Conservation (phyloP, 1,139 yeast species). For the Candida frijolesensis region DNA sequence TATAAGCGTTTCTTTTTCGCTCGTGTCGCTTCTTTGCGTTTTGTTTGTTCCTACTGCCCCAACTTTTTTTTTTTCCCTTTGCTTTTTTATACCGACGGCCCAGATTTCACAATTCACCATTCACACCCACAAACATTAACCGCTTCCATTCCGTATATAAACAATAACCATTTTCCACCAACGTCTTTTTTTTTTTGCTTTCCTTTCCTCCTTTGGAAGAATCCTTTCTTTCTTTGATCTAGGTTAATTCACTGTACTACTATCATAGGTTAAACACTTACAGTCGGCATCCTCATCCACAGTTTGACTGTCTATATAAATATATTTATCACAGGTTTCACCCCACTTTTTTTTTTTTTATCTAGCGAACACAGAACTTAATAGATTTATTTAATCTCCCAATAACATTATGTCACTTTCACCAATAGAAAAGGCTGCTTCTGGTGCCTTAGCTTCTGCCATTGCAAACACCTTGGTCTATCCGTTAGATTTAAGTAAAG, state of each 20-base stretch:
- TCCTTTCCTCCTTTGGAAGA: too few species aligned
- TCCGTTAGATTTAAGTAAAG: conserved; percentile 74
- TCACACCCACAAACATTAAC: background rate
- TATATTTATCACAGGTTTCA: background rate
- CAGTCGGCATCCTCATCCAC: too few species aligned
- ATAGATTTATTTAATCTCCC: background rate
- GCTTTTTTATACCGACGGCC: conserved; percentile 1
- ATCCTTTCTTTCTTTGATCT: too few species aligned
- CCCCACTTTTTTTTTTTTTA: background rate
- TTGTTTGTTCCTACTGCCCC: conserved; percentile 1
- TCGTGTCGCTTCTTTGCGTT: background rate
- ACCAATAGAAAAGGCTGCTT: conserved; percentile 73
- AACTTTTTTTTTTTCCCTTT: conserved; percentile 5
- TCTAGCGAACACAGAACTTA: background rate
- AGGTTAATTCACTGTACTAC: too few species aligned
- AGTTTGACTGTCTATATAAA: background rate
- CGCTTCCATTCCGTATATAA: background rate
- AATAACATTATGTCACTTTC: conserved; percentile 39
- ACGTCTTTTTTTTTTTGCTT: too few species aligned
- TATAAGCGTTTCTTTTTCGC: background rate
- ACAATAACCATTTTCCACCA: too few species aligned
- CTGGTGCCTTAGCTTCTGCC: conserved; percentile 85
- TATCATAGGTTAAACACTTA: background rate
- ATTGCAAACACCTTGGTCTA: conserved; percentile 79
- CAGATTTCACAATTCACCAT: background rate